These are phyloP conservation scores for Phytomonas francai DNA, from an alignment of 208 protist genomes.

Conservation along the genomic window DNA sequence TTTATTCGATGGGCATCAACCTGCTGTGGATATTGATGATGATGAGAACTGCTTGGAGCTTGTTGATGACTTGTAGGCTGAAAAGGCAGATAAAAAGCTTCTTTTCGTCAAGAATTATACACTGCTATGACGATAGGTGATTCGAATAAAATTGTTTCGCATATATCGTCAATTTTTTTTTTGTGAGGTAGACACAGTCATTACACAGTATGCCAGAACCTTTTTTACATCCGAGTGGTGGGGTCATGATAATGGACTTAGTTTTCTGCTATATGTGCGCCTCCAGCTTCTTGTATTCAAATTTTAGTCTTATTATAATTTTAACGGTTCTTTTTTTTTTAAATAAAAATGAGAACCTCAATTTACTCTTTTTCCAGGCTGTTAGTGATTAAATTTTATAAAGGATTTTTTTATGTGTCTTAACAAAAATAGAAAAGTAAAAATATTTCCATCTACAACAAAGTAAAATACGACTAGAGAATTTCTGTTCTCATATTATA, in stretches of 20 bases:
- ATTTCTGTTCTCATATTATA: not conserved
- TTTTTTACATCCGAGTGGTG: not conserved
- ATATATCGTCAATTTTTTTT: not conserved
- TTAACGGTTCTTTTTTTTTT: constrained; percentile 23
- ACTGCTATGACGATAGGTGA: not conserved
- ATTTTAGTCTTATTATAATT: constrained; percentile 13
- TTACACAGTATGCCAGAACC: not conserved
- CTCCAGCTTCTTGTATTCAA: not conserved
- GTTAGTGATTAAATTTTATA: not conserved
- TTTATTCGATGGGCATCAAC: not conserved
- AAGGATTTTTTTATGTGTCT: not conserved
- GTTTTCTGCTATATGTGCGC: not conserved
- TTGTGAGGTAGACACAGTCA: not conserved
- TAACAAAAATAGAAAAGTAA: not conserved
- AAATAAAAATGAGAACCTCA: not conserved
- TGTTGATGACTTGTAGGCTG: constrained; percentile 44
- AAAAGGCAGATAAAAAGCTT: not conserved
- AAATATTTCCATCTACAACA: not conserved
- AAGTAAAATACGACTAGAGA: not conserved
- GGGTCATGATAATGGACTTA: not conserved
- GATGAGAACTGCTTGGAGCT: constrained; percentile 68
- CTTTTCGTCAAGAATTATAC: not conserved
- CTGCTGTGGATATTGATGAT: constrained; percentile 19
- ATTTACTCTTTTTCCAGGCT: not conserved
- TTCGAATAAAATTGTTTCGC: not conserved